Conservation (phyloP, 208 protist species). For the Vickermania spadyakhi region DNA sequence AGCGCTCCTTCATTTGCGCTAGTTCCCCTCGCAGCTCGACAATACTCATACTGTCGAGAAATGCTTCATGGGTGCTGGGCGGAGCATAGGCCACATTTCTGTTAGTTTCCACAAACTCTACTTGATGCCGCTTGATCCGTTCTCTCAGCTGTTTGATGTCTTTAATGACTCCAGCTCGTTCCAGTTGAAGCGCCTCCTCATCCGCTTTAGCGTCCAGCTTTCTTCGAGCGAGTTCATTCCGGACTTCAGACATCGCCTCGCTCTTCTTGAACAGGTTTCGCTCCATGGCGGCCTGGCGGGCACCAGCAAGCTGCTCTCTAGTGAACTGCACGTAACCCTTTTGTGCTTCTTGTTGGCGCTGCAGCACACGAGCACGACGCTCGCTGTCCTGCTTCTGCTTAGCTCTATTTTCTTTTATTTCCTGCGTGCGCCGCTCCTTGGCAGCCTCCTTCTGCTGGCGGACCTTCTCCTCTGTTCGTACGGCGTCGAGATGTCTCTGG, state of each 20-base stretch:
- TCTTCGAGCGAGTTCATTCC: not conserved
- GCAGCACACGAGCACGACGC: not conserved
- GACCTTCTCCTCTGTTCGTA: conserved; percentile 5
- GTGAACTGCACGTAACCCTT: not conserved
- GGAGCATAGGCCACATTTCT: not conserved
- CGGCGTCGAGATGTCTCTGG: not conserved
- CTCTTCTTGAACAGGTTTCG: not conserved
- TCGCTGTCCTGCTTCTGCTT: not conserved
- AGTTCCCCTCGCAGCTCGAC: conserved; percentile 18
- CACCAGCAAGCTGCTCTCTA: not conserved
- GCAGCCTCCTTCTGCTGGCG: not conserved
- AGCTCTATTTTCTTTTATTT: not conserved
- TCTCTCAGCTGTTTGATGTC: not conserved
- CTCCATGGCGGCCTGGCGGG: not conserved
- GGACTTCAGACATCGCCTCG: not conserved
- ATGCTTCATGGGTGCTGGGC: conserved; percentile 3
- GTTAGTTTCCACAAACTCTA: not conserved
- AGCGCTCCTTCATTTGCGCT: conserved; percentile 12
- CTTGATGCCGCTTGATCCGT: not conserved
- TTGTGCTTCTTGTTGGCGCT: not conserved
- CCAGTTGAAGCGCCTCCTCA: not conserved
- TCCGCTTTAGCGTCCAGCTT: not conserved
- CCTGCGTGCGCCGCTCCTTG: not conserved
- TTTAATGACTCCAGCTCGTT: not conserved
- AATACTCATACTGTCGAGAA: conserved; percentile 13